A percentile compares a stretch with the other conserved stretches of the same genome.
Evolutionary conservation across 768 basidiomycete species (phyloP).

Genomic region (Dioszegia aurantiaca): DNA sequence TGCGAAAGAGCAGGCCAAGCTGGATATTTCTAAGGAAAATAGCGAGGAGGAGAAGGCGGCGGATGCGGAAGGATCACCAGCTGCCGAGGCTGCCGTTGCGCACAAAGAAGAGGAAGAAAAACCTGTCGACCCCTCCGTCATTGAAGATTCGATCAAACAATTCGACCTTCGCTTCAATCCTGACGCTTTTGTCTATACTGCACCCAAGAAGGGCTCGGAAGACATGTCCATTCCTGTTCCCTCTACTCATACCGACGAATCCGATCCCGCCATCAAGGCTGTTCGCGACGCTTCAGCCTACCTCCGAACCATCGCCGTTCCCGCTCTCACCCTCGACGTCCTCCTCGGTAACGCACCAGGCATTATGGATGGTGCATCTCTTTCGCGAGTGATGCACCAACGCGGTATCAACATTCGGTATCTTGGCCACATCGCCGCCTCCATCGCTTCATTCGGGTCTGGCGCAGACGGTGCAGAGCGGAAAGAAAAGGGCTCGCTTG

Average conservation of each 20-base stretch:
- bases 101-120: constrained; percentile 37
- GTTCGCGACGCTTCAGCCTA: constrained; percentile 55
- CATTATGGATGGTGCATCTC: constrained; percentile 52
- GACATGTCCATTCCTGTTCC: constrained; percentile 28
- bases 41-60: constrained; percentile 20
- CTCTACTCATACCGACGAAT: constrained; percentile 48
- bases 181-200: constrained; percentile 55
- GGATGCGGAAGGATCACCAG: constrained; percentile 22
- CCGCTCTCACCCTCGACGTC: constrained; percentile 51
- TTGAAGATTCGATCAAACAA: constrained; percentile 38
- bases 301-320: constrained; percentile 52
- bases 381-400: constrained; percentile 52
- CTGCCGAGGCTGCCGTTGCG: constrained; percentile 33
- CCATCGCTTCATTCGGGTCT: constrained; percentile 45
- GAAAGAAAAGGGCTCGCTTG: neutral
- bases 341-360: constrained; percentile 44
- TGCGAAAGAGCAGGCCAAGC: constrained; percentile 31
- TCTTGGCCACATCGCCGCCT: constrained; percentile 52
- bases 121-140: constrained; percentile 47
- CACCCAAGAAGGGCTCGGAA: constrained; percentile 25
- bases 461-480: constrained; percentile 29
- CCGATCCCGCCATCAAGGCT: constrained; percentile 53
- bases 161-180: constrained; percentile 55
- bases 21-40: constrained; percentile 21
- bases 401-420: constrained; percentile 57